These are phyloP conservation scores for Hymenoscyphus repandus DNA, from an alignment of 2,329 filamentous ascomycete species.

Conservation along the genomic window DNA sequence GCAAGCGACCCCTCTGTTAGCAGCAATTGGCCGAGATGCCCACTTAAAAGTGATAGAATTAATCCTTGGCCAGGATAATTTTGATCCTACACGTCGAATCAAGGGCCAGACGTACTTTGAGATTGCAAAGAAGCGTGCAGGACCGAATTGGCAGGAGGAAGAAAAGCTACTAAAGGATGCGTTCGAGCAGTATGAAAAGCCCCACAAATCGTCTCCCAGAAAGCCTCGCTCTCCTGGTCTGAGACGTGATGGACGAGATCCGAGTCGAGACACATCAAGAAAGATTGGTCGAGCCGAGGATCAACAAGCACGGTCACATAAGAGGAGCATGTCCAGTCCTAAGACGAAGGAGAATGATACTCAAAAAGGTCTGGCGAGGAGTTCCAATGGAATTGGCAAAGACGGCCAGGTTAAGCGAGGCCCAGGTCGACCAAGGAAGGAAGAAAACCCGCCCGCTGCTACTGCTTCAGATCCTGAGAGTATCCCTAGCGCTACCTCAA, in stretches of 20 bases:
- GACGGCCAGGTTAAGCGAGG: slow-evolving; percentile 35
- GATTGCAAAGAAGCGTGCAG: slow-evolving; percentile 74
- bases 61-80: slow-evolving; percentile 68
- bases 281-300: slow-evolving; percentile 18
- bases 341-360: slow-evolving; percentile 21
- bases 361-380: slow-evolving; percentile 15
- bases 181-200: slow-evolving; percentile 59
- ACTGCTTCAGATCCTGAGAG: slow-evolving; percentile 26
- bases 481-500: slow-evolving; percentile 35
- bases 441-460: slow-evolving; percentile 28
- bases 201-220: slow-evolving; percentile 39
- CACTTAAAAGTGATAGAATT: slow-evolving; percentile 82
- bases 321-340: slow-evolving; percentile 22
- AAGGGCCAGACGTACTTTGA: slow-evolving; percentile 82
- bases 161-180: slow-evolving; percentile 72
- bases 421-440: slow-evolving; percentile 50
- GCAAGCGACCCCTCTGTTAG: slow-evolving; percentile 85
- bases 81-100: slow-evolving; percentile 74
- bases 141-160: slow-evolving; percentile 88
- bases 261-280: slow-evolving; percentile 22
- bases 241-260: slow-evolving; percentile 36
- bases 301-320: slow-evolving; percentile 22
- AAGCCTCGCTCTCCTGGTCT: slow-evolving; percentile 47
- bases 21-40: slow-evolving; percentile 85
- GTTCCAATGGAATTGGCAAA: slow-evolving; percentile 18